Percentiles rank a stretch among this genome's conserved stretches.
phyloP scores from a whole-genome alignment of 1,284 basidiomycete genomes.

The Cryptococcus sp. region DNA sequence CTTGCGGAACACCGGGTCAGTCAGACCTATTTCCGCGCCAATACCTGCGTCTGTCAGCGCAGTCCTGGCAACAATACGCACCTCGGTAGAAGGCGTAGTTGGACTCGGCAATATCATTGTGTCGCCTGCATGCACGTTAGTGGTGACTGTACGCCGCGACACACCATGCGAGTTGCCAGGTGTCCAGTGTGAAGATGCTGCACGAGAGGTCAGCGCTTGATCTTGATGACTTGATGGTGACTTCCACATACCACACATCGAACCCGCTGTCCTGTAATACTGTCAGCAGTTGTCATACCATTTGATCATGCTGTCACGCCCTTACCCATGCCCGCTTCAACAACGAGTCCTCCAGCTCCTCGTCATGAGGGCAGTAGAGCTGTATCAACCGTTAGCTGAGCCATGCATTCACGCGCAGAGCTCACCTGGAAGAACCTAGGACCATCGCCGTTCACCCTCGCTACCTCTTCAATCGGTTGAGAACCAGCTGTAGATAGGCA shows the following conservation, averaged over 20 bases:
- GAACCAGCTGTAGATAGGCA: conserved; percentile 71
- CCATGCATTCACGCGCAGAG: not conserved
- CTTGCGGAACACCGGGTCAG: conserved; percentile 67
- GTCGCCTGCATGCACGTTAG: conserved; percentile 48
- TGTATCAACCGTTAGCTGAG: not conserved
- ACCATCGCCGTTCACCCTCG: conserved; percentile 63
- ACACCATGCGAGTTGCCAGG: conserved; percentile 62
- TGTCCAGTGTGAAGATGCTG: conserved; percentile 61
- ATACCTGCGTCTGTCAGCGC: conserved; percentile 17
- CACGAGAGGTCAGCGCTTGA: conserved; percentile 41
- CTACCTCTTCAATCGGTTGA: conserved; percentile 72
- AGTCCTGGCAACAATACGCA: not conserved
- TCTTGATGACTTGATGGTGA: conserved; percentile 59
- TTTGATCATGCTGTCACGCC: not conserved
- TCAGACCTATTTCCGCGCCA: conserved; percentile 59
- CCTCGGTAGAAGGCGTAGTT: conserved; percentile 54
- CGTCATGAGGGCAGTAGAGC: conserved; percentile 67
- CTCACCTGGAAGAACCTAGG: conserved; percentile 68
- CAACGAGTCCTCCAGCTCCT: conserved; percentile 31
- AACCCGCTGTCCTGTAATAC: conserved; percentile 57
- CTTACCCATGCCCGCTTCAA: conserved; percentile 25
- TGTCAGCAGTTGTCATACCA: not conserved
- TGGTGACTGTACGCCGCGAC: not conserved
- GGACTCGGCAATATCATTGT: conserved; percentile 61
- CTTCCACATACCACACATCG: conserved; percentile 38